Conservation (phyloP, 1,284 basidiomycete genomes). For the Rhizoctonia solani region DNA sequence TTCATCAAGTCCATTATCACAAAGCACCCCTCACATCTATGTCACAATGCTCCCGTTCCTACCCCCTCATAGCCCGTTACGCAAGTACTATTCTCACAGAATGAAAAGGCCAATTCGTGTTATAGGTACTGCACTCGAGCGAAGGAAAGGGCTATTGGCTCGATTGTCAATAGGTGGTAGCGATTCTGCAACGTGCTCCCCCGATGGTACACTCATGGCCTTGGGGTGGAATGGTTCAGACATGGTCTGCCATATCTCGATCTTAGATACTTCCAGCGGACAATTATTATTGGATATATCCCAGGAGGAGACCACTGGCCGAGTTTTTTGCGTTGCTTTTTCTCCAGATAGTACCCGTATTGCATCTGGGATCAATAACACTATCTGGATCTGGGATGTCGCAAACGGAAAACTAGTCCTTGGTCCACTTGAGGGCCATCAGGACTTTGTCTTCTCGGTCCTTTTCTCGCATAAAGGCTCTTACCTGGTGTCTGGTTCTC, state of each 20-base stretch:
- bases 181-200: too few species aligned
- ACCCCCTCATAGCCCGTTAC: neutral
- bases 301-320: neutral
- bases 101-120: neutral
- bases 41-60: neutral
- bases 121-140: too few species aligned
- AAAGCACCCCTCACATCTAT: neutral
- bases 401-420: neutral
- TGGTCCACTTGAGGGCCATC: constrained; percentile 1
- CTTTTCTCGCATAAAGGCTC: neutral
- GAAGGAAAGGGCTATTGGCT: too few species aligned
- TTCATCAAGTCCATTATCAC: neutral
- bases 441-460: neutral
- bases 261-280: constrained; percentile 22
- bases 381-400: constrained; percentile 31
- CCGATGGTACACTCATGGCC: too few species aligned
- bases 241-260: neutral
- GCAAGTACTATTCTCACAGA: neutral
- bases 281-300: neutral
- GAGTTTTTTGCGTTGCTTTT: constrained; percentile 10
- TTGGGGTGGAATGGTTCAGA: too few species aligned
- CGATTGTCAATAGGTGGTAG: too few species aligned
- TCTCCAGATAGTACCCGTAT: constrained; percentile 15
- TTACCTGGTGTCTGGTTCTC: neutral
- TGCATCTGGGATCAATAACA: constrained; percentile 20